Evolutionary conservation across 257 asterid species (phyloP).

Genomic region (Petrea volubilis): DNA sequence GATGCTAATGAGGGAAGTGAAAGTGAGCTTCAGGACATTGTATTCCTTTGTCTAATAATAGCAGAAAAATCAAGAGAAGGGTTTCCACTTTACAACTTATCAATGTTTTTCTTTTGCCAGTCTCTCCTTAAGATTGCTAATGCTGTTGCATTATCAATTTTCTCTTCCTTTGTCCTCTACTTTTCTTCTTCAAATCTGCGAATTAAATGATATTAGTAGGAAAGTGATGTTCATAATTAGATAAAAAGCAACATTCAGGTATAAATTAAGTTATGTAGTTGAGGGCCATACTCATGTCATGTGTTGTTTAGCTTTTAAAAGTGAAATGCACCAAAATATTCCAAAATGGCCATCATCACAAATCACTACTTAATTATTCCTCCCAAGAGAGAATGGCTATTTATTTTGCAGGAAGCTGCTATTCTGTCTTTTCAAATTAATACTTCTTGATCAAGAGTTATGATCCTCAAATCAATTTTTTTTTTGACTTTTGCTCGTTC

Average conservation of each 20-base stretch:
- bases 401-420: neutral
- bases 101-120: neutral
- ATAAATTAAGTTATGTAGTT: neutral
- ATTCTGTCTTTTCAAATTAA: neutral
- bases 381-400: neutral
- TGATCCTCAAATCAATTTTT: neutral
- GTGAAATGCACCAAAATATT: neutral
- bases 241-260: constrained; percentile 5
- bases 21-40: neutral
- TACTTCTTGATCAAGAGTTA: neutral
- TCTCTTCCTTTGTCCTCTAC: neutral
- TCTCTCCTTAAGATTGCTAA: neutral
- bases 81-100: neutral
- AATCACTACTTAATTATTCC: no score
- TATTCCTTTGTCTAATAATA: neutral
- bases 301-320: neutral
- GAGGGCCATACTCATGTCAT: neutral
- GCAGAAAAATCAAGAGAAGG: neutral
- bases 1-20: neutral
- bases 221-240: neutral
- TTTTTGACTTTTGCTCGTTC: constrained; percentile 8
- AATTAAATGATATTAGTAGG: neutral
- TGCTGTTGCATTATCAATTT: neutral
- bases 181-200: neutral
- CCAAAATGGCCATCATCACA: no score